phyloP scores from a whole-genome alignment of 306 rosid genomes.

The Amphicarpaea edgeworthii region DNA sequence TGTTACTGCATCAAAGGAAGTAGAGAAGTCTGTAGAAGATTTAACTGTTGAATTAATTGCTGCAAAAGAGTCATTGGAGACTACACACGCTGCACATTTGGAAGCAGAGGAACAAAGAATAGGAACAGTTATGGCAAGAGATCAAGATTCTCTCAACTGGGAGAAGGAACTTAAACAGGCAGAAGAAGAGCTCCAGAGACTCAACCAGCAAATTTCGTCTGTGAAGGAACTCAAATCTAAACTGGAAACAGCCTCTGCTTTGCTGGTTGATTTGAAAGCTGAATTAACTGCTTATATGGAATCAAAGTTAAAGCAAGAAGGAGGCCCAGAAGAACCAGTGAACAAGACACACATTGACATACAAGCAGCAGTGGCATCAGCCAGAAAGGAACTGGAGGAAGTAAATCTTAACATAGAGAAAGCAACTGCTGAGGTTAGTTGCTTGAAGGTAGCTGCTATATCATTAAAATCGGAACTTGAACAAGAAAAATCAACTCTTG shows the following conservation, averaged over 20 bases:
- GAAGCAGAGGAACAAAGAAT: constrained; percentile 98
- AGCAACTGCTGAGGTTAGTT: constrained; percentile 81
- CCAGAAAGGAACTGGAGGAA: constrained; percentile 84
- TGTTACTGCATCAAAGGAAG: constrained; percentile 81
- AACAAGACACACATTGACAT: constrained; percentile 70
- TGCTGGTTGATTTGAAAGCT: constrained; percentile 84
- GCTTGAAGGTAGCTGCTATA: constrained; percentile 84
- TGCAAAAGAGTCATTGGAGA: constrained; percentile 81
- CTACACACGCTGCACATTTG: constrained; percentile 91
- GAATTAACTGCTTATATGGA: constrained; percentile 92
- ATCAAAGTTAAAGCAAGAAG: constrained; percentile 68
- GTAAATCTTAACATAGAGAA: constrained; percentile 88
- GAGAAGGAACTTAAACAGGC: constrained; percentile 92
- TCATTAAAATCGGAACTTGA: constrained; percentile 85
- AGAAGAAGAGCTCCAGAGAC: constrained; percentile 86
- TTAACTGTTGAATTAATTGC: constrained; percentile 89
- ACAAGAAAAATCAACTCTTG: constrained; percentile 76
- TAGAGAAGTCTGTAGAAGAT: constrained; percentile 93
- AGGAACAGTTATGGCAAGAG: constrained; percentile 93
- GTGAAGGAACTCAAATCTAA: constrained; percentile 87
- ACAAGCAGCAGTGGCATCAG: constrained; percentile 80
- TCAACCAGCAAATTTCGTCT: constrained; percentile 74
- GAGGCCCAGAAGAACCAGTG: constrained; percentile 55
- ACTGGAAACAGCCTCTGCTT: constrained; percentile 79
- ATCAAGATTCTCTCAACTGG: constrained; percentile 94